Percentiles rank a stretch among this genome's conserved stretches.
These are phyloP conservation scores for Xylaria cubensis DNA, from an alignment of 495 filamentous ascomycete genomes.

Conservation along the genomic window DNA sequence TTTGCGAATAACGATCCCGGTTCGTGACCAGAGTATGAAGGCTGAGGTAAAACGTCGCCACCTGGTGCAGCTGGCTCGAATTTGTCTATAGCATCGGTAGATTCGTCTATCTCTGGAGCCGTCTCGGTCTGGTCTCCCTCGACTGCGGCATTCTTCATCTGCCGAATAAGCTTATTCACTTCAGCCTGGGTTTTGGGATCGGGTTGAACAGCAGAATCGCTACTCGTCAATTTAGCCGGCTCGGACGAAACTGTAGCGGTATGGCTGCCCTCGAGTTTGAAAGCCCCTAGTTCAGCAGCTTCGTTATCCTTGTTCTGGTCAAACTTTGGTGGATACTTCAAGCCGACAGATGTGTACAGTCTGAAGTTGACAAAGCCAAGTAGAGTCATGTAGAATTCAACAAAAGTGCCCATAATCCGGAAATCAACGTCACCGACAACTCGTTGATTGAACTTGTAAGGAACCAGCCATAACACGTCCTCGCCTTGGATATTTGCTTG, in stretches of 20 bases:
- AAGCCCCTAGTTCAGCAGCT: conserved; percentile 90
- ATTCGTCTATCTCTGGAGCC: conserved; percentile 57
- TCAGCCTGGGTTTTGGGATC: conserved; percentile 62
- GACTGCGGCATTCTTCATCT: conserved; percentile 54
- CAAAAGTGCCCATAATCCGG: conserved; percentile 98
- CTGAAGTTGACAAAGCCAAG: conserved; percentile 95
- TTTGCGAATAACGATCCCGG: conserved; percentile 77
- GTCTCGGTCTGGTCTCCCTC: conserved; percentile 54
- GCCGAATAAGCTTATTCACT: conserved; percentile 60
- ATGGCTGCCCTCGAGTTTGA: conserved; percentile 78
- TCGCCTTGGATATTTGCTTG: conserved; percentile 98
- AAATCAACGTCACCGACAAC: conserved; percentile 94
- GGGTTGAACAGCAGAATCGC: conserved; percentile 51
- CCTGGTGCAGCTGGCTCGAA: conserved; percentile 81
- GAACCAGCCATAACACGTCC: conserved; percentile 95
- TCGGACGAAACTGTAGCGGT: conserved; percentile 56
- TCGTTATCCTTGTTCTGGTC: conserved; percentile 84
- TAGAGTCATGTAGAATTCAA: conserved; percentile 97
- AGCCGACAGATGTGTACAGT: conserved; percentile 85
- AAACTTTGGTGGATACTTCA: conserved; percentile 95
- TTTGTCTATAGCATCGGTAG: conserved; percentile 77
- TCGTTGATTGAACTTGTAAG: conserved; percentile 94
- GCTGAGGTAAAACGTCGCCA: conserved; percentile 87
- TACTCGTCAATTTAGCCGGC: conserved; percentile 60
- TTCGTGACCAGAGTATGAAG: conserved; percentile 63